Conservation (phyloP, 441 rosid species). For the Dalechampia spathulata region DNA sequence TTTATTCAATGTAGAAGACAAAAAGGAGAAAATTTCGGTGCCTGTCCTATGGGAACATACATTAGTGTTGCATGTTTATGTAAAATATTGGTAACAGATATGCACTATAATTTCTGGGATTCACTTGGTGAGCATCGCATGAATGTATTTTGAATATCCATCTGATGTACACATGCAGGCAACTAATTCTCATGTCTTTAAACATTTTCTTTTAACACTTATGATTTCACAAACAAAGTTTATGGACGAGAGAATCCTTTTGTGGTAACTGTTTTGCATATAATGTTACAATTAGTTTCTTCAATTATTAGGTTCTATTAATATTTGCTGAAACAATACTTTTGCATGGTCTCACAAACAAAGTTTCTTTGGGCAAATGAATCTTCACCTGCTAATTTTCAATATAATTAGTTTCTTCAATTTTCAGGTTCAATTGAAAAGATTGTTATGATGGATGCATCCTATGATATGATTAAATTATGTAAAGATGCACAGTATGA, state of each 20-base stretch:
- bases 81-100: not conserved
- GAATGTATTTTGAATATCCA: not conserved
- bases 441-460: constrained; percentile 91
- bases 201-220: too few species aligned
- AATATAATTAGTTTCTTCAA: constrained; percentile 1
- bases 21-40: not conserved
- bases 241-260: too few species aligned
- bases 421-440: constrained; percentile 73
- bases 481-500: constrained; percentile 46
- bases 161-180: not conserved
- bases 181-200: too few species aligned
- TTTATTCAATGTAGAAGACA: not conserved
- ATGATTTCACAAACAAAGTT: too few species aligned
- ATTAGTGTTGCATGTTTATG: too few species aligned
- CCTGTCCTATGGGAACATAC: not conserved
- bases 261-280: too few species aligned
- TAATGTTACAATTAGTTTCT: too few species aligned
- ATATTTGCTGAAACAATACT: too few species aligned
- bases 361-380: not conserved
- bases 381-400: not conserved
- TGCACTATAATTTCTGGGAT: not conserved
- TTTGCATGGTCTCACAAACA: too few species aligned
- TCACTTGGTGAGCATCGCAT: not conserved
- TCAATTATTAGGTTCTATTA: too few species aligned
- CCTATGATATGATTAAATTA: constrained; percentile 71